Percentiles rank a stretch among this genome's conserved stretches.
Conservation (phyloP, 176 grass and related monocot genomes). For the Oryza meyeriana region DNA sequence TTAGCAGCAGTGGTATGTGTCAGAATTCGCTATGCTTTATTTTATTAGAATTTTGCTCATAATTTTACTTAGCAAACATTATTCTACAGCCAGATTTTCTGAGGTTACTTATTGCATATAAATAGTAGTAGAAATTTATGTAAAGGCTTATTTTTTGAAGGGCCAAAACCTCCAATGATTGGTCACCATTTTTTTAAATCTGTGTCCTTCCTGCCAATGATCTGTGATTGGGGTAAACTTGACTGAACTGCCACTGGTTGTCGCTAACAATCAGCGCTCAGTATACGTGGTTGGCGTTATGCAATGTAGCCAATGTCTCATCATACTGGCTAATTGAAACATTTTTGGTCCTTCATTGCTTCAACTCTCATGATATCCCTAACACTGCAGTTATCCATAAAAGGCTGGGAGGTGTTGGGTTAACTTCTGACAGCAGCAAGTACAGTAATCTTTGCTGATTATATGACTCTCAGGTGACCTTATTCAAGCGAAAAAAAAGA, state of each 20-base stretch:
- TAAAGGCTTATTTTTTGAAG: not conserved
- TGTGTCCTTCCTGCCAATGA: not conserved
- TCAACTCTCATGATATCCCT: constrained; percentile 27
- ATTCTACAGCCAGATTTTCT: not conserved
- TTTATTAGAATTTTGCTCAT: not conserved
- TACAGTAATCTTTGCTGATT: constrained; percentile 94
- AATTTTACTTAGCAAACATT: not conserved
- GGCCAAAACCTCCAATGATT: not conserved
- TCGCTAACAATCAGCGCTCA: too few species aligned
- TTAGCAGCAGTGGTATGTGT: constrained; percentile 85
- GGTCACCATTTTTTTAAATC: not conserved
- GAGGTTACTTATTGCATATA: not conserved
- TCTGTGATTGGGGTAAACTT: not conserved
- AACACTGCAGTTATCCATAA: constrained; percentile 76
- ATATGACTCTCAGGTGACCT: constrained; percentile 95
- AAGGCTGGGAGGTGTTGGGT: constrained; percentile 84
- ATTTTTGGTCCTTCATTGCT: not conserved
- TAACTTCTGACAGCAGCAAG: constrained; percentile 94
- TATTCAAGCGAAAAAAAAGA: constrained; percentile 95
- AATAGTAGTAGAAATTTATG: not conserved
- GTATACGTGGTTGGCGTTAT: not conserved
- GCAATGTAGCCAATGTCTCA: constrained; percentile 2
- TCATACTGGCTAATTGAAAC: not conserved
- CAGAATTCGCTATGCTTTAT: constrained; percentile 6
- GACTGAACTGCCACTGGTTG: constrained; percentile 4